Conservation (phyloP, 441 rosid species). For the Adansonia rubrostipa region DNA sequence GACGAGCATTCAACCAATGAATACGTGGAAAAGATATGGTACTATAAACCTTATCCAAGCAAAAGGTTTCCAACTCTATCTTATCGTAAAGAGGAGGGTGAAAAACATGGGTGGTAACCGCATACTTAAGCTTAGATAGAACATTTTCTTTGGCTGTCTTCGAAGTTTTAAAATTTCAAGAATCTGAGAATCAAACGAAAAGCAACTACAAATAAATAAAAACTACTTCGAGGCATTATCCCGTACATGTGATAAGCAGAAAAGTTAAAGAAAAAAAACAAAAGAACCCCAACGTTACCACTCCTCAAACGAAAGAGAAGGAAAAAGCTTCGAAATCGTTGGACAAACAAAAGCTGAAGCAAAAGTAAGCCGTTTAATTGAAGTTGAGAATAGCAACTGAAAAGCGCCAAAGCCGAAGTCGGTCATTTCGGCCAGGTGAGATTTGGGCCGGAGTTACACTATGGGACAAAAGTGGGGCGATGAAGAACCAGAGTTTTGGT, state of each 20-base stretch:
- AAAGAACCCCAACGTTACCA: not conserved
- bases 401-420: not conserved
- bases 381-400: no score
- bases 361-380: not conserved
- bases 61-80: constrained; percentile 56
- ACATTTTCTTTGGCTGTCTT: constrained; percentile 41
- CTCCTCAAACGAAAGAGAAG: not conserved
- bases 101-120: constrained; percentile 77
- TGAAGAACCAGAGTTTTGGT: not conserved
- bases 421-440: not conserved
- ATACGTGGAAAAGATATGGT: not conserved
- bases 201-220: not conserved
- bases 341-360: not conserved
- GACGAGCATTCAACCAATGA: not conserved
- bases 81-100: constrained; percentile 55
- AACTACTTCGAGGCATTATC: not conserved
- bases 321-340: not conserved
- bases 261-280: not conserved
- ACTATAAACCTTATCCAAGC: constrained; percentile 69
- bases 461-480: not conserved
- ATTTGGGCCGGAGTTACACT: not conserved
- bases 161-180: not conserved
- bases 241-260: not conserved
- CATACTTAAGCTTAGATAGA: constrained; percentile 63
- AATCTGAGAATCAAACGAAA: not conserved